Percentiles rank a stretch among this genome's conserved stretches.
These are phyloP conservation scores for Brassica rapa DNA, from an alignment of 345 rosid species.

Conservation along the genomic window DNA sequence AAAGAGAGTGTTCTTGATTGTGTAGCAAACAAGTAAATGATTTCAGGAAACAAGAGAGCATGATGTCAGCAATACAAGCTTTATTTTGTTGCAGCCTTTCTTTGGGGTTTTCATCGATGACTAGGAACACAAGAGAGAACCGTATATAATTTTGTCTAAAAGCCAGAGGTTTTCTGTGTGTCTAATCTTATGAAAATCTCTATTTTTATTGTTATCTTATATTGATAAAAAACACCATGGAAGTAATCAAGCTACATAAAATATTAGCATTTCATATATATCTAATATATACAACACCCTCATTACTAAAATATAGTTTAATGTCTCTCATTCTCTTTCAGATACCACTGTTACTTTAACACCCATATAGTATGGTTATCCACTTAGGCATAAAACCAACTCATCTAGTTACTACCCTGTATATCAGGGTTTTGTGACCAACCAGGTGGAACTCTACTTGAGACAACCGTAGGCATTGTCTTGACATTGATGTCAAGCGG, in stretches of 20 bases:
- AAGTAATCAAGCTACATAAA: background rate
- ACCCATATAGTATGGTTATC: background rate
- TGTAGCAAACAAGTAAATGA: no score
- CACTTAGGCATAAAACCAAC: background rate
- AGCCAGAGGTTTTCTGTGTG: no score
- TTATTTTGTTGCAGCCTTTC: no score
- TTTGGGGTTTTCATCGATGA: no score
- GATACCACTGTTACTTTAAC: background rate
- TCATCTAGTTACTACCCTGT: conserved; percentile 10
- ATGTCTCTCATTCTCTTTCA: background rate
- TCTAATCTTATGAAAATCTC: background rate
- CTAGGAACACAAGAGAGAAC: no score
- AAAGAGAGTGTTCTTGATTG: background rate
- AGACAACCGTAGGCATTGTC: conserved; percentile 47
- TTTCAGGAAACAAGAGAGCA: no score
- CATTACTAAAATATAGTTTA: background rate
- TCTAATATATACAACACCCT: conserved; percentile 5
- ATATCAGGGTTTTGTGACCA: conserved; percentile 36
- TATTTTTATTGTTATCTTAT: background rate
- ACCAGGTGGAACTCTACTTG: conserved; percentile 48
- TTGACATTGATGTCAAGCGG: conserved; percentile 71
- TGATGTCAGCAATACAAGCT: no score
- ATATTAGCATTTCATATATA: background rate
- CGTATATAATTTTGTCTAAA: no score
- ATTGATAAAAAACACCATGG: background rate